Conservation (phyloP, 176 grass and related monocot species). For the Raddia distichophylla region DNA sequence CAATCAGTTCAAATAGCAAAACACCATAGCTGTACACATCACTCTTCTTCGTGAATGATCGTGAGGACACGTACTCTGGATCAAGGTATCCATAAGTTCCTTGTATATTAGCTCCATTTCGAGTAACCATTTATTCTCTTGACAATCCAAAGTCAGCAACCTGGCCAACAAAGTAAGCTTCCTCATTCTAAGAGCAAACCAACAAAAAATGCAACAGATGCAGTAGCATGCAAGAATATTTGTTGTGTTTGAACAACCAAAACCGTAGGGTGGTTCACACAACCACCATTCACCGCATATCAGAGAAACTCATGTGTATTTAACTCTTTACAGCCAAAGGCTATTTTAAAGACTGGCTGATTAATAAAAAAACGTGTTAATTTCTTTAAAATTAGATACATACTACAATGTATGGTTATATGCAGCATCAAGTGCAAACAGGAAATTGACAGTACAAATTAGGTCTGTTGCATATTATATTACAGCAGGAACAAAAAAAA, state of each 20-base stretch:
- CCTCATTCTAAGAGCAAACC: slow-evolving; percentile 31
- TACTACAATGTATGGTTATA: slow-evolving; percentile 24
- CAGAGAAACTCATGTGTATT: not conserved
- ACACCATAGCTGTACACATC: slow-evolving; percentile 97
- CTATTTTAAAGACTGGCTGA: slow-evolving; percentile 12
- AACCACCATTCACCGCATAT: slow-evolving; percentile 21
- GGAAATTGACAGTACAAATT: not conserved
- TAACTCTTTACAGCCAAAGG: not conserved
- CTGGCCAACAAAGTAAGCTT: slow-evolving; percentile 44
- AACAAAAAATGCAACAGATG: slow-evolving; percentile 12
- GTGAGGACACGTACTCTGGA: slow-evolving; percentile 85
- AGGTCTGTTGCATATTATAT: not conserved
- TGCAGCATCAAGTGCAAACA: slow-evolving; percentile 28
- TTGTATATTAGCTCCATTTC: slow-evolving; percentile 64
- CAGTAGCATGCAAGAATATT: not conserved
- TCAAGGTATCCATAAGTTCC: slow-evolving; percentile 96
- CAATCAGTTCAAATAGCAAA: slow-evolving; percentile 87
- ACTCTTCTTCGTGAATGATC: slow-evolving; percentile 95
- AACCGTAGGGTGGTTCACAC: not conserved
- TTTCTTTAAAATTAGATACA: not conserved
- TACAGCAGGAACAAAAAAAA: not conserved
- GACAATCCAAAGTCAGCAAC: slow-evolving; percentile 98
- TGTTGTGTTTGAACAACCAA: slow-evolving; percentile 13
- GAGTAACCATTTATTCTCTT: slow-evolving; percentile 83
- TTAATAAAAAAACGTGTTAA: not conserved